These are phyloP conservation scores for Cryphonectria parasitica DNA, from an alignment of 2,329 filamentous ascomycete species.

Conservation along the genomic window DNA sequence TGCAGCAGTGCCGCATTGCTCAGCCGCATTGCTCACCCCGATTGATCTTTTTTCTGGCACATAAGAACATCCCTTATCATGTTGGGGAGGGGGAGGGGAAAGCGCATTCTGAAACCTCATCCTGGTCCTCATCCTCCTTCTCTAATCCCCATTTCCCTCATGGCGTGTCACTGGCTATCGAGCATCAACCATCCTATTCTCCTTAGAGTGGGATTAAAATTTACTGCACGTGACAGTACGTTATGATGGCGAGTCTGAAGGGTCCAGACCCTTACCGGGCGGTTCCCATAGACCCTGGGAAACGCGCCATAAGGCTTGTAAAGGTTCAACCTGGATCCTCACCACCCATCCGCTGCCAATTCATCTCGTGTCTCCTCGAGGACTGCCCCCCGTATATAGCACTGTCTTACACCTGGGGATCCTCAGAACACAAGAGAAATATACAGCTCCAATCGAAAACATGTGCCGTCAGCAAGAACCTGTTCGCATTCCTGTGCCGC, in stretches of 20 bases:
- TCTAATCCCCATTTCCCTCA: background rate
- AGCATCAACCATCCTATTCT: background rate
- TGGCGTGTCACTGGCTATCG: background rate
- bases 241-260: background rate
- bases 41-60: background rate
- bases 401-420: conserved; percentile 23
- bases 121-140: background rate
- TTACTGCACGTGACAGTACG: background rate
- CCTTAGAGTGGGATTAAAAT: background rate
- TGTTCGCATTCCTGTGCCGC: conserved; percentile 10
- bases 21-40: background rate
- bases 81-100: too few species aligned
- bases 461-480: conserved; percentile 1
- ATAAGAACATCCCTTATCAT: background rate
- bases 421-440: background rate
- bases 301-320: background rate
- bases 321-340: background rate
- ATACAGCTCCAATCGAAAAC: conserved; percentile 8
- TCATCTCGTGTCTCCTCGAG: background rate
- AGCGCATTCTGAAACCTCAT: background rate
- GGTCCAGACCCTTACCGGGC: conserved; percentile 1
- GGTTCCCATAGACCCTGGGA: background rate
- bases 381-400: conserved; percentile 20
- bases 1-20: background rate
- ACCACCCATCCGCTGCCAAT: background rate